Percentiles rank a stretch among this genome's conserved stretches.
Conservation (phyloP, 805 yeast genomes). For the Cyberlindnera maritima region DNA sequence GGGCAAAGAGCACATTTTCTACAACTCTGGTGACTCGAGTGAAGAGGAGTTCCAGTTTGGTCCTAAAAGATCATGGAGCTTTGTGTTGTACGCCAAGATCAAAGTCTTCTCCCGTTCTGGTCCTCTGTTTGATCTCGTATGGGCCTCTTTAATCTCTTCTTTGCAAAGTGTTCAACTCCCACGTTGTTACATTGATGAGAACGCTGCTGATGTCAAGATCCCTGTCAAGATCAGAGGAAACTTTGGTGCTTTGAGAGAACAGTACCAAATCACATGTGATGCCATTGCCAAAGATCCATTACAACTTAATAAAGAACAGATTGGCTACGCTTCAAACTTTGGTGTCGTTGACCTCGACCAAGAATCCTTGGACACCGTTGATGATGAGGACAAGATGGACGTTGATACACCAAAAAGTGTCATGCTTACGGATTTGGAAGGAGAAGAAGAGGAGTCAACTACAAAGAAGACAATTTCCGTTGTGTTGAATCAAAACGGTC, state of each 20-base stretch:
- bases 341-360: slow-evolving; percentile 52
- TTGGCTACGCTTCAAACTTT: slow-evolving; percentile 48
- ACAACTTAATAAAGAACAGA: slow-evolving; percentile 33
- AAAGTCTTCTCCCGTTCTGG: slow-evolving; percentile 81
- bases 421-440: slow-evolving; percentile 73
- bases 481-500: slow-evolving; percentile 32
- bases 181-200: slow-evolving; percentile 62
- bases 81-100: slow-evolving; percentile 68
- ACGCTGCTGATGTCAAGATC: slow-evolving; percentile 48
- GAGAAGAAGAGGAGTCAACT: slow-evolving; percentile 75
- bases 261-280: slow-evolving; percentile 59
- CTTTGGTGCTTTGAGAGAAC: slow-evolving; percentile 44
- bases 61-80: slow-evolving; percentile 47
- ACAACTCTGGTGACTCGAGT: slow-evolving; percentile 49
- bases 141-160: slow-evolving; percentile 66
- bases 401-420: slow-evolving; percentile 32
- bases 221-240: slow-evolving; percentile 52
- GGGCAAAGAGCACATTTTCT: slow-evolving; percentile 45
- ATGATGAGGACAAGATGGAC: slow-evolving; percentile 33
- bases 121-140: slow-evolving; percentile 74
- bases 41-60: slow-evolving; percentile 37
- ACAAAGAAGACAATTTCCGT: slow-evolving; percentile 52
- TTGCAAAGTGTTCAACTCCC: slow-evolving; percentile 63
- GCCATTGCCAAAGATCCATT: slow-evolving; percentile 38
- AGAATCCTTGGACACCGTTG: slow-evolving; percentile 31